Base-by-base conservation (phyloP, 2,329 filamentous ascomycete genomes). In the Beauveria pseudobassiana region DNA sequence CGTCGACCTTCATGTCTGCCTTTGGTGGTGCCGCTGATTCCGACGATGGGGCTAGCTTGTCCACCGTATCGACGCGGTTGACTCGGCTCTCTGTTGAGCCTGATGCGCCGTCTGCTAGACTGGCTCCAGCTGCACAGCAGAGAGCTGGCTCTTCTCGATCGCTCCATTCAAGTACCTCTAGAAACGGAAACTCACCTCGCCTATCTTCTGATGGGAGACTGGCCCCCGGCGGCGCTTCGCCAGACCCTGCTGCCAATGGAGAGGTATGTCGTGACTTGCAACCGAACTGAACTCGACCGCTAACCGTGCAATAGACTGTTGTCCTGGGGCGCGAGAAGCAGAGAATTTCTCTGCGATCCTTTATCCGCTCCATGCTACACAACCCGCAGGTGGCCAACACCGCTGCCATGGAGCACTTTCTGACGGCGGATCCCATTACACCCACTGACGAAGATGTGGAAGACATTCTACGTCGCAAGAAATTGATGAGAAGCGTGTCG, bases 311-410 rank as follows among this genome's bases (percentile, higher is more conserved):
- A 14, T 62, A 86, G 71, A 78, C 80, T 24, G 74, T 90, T 3
- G 76, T 85, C 0, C 78, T 98, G 18, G 93, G 89, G 77, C 85
- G 95, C 46, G 95, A 99, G 76, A 89, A 86, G 67, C 95, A 98
- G 75, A 85, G 95, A 66, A 89, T 98, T 20, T 98, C 93, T 1
- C 79, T 99, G 5, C 85, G 95, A 59, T 93, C 95, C 0, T 98
- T 95, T 72, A 76, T 99, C n/a, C 85, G 95, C 48, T 91, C 88
- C 22, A 80, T 98, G 14, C 76, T 99, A 28, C 86, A 93, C 52
- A 96, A 96, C 68, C 86, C 89, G 40, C 88, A 92, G 64, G 87
- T 96, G 64, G 90, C 93, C 42, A 84, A 87, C 62, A 96, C 92
- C 0, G 89, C 87, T 70, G 87, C 93, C 1, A 89, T 99, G 77